Conservation (phyloP, 106 monocot species). For the Dendrobium officinale region DNA sequence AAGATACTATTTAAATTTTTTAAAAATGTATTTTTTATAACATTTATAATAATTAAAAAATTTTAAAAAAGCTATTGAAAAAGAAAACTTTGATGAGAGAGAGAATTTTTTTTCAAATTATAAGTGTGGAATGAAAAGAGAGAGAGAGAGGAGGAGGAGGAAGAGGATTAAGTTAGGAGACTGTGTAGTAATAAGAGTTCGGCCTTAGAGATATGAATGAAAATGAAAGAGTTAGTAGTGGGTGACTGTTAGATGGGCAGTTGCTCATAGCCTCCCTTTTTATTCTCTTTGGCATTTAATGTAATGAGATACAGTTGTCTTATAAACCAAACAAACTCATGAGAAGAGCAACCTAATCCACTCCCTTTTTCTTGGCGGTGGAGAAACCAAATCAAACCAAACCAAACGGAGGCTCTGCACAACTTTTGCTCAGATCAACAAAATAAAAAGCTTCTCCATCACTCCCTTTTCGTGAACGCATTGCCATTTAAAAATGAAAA, state of each 20-base stretch:
- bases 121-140: neutral
- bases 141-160: neutral
- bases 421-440: neutral
- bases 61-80: no score
- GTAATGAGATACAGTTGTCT: constrained; percentile 4
- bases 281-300: neutral
- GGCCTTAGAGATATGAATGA: neutral
- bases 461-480: neutral
- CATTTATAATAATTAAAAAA: no score
- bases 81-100: no score
- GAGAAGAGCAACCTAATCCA: constrained; percentile 1
- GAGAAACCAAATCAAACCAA: neutral
- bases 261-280: neutral
- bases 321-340: neutral
- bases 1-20: no score
- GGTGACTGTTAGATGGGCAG: constrained; percentile 7
- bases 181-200: neutral
- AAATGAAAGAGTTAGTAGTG: neutral
- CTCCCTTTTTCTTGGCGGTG: constrained; percentile 8
- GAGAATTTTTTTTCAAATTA: no score
- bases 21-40: no score
- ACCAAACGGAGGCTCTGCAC: neutral
- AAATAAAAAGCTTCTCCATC: neutral
- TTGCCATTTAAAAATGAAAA: neutral
- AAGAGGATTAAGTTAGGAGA: neutral